phyloP scores from a whole-genome alignment of 2,329 filamentous ascomycete species.

The Trichoderma brevicompactum region DNA sequence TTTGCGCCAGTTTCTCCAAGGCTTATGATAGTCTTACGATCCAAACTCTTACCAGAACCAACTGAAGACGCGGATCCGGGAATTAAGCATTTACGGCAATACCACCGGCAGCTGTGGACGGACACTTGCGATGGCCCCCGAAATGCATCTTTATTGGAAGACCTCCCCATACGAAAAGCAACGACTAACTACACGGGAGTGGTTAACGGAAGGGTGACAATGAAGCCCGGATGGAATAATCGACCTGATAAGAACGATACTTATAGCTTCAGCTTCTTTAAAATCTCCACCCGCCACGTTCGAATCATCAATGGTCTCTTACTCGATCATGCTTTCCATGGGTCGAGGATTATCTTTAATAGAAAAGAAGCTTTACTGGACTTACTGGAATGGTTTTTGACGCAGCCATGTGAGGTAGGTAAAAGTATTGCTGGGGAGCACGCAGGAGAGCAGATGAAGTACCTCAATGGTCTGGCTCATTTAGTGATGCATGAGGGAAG shows the following conservation, averaged over 20 bases:
- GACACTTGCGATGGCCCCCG: neutral
- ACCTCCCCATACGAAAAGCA: neutral
- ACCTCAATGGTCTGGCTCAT: neutral
- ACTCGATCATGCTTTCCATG: constrained; percentile 16
- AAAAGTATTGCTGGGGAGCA: neutral
- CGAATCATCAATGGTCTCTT: constrained; percentile 14
- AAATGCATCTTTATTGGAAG: neutral
- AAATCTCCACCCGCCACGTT: neutral
- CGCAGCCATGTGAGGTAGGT: neutral
- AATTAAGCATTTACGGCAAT: neutral
- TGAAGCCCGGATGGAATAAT: neutral
- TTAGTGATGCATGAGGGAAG: constrained; percentile 10
- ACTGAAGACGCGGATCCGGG: neutral
- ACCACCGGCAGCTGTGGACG: neutral
- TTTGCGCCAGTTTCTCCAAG: neutral
- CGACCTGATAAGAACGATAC: neutral
- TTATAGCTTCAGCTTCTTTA: neutral
- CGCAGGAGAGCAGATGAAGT: neutral
- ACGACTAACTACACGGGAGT: neutral
- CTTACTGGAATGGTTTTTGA: neutral
- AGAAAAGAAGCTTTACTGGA: constrained; percentile 1
- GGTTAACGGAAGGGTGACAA: neutral
- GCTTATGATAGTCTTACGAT: constrained; percentile 1
- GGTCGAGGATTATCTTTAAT: constrained; percentile 14
- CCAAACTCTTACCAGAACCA: neutral